phyloP scores from a whole-genome alignment of 768 basidiomycete species.

The Panaeolus cyanescens region DNA sequence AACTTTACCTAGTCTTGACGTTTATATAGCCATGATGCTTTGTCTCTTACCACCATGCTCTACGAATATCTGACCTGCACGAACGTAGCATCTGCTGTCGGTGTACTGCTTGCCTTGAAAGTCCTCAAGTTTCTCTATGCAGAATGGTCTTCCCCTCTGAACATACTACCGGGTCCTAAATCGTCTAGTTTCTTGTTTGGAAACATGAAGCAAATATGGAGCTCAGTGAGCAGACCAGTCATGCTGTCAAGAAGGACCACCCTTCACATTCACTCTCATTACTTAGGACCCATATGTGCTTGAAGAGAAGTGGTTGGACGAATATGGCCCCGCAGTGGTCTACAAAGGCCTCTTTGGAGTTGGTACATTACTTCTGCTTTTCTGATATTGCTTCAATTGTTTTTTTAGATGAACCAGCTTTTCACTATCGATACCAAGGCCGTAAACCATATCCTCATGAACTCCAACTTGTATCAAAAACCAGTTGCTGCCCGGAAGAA shows the following conservation, averaged over 20 bases:
- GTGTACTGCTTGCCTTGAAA: neutral
- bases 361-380: conserved; percentile 8
- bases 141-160: conserved; percentile 12
- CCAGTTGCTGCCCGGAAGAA: conserved; percentile 35
- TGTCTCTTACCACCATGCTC: neutral
- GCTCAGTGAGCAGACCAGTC: neutral
- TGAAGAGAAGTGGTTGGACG: conserved; percentile 19
- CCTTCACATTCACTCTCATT: neutral
- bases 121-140: conserved; percentile 1
- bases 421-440: conserved; percentile 61
- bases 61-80: neutral
- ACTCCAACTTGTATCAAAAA: conserved; percentile 54
- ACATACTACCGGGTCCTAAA: conserved; percentile 18
- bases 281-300: neutral
- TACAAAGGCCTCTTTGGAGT: conserved; percentile 45
- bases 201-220: neutral
- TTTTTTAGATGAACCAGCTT: conserved; percentile 35
- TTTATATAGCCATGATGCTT: too few species aligned
- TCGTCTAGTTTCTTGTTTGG: conserved; percentile 21
- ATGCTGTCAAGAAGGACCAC: conserved; percentile 1
- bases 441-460: conserved; percentile 57
- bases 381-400: neutral
- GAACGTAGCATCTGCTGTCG: neutral
- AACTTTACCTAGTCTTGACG: too few species aligned
- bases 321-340: conserved; percentile 43